Base-by-base conservation (phyloP, 345 rosid species). In the Bretschneidera sinensis region DNA sequence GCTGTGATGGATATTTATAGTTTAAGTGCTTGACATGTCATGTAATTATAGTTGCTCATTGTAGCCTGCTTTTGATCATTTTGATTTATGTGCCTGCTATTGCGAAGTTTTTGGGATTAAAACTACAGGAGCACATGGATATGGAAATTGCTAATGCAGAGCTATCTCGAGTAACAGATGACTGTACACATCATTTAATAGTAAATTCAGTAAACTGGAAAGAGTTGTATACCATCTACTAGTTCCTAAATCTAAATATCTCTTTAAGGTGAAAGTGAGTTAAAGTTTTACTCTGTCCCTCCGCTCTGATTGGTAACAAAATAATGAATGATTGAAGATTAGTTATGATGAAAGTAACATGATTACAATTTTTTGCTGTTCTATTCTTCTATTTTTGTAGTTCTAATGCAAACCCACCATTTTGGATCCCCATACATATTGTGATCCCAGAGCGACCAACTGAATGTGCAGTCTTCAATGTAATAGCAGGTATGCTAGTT, bases 381-480 rank as follows among this genome's bases (percentile, higher is more conserved):
- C 24, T 14, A 2, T 33, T 62, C 33, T 28, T 52, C 33, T 52
- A 11, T 54, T 60, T 57, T 51, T 82, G 71, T 62, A 94, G 99
- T 77, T 94, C 99, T 21, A 86, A 67, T 68, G 86, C 97, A 16
- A 94, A 81, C 63, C 74, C 95, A 43, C 97, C 99, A 16, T 94
- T 94, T 74, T 94, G 99, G 99, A 94, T 94, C 61, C 99, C 99
- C 34, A 86, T 94, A 67, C 97, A 94, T 68, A 83, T 88, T 70
- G 83, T 94, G 66, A 86, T 94, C 66, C 97, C 99, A 0, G 99
- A 94, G 80, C 77, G 99, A 15, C 96, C 99, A 2, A 94, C 99
- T 48, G 99, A 94, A 61, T 85, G 87, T 77, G 79, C 95, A 1
- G 95, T 88, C 64, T 86, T 94, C 70, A 86, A 94, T 62, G 99